Evolutionary conservation across 164 flowering plant genomes (phyloP).

Genomic region (Nymphaea colorata): DNA sequence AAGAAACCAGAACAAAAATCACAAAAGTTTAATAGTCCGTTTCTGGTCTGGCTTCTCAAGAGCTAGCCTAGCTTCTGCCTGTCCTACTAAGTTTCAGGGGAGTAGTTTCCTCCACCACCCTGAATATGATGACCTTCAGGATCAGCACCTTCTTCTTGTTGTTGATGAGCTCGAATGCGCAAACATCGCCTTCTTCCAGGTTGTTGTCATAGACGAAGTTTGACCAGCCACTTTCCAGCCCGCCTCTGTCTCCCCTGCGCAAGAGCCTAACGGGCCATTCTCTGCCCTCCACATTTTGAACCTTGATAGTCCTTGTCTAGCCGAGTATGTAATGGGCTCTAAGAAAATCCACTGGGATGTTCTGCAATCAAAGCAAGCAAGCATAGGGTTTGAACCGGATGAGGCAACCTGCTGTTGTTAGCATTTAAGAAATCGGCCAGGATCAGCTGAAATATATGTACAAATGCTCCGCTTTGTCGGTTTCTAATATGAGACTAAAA

Average conservation of each 20-base stretch:
- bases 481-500: too few species aligned
- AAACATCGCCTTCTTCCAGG: conserved; percentile 4
- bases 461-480: too few species aligned
- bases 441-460: too few species aligned
- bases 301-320: not conserved
- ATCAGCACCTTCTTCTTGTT: not conserved
- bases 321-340: not conserved
- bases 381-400: not conserved
- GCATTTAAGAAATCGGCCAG: not conserved
- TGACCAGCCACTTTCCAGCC: conserved; percentile 1
- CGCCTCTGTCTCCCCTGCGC: not conserved
- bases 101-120: not conserved
- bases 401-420: not conserved
- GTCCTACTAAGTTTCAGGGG: not conserved
- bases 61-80: too few species aligned
- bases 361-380: not conserved
- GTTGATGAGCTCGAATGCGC: not conserved
- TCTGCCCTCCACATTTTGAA: not conserved
- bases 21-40: too few species aligned
- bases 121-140: conserved; percentile 2
- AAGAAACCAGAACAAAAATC: too few species aligned
- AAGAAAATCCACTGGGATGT: not conserved
- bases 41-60: too few species aligned
- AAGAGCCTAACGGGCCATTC: not conserved
- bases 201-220: not conserved